Evolutionary conservation across 2,329 filamentous ascomycete species (phyloP), one percentile per base, ranked within the genome.

Genomic region (Stenocarpella maydis): DNA sequence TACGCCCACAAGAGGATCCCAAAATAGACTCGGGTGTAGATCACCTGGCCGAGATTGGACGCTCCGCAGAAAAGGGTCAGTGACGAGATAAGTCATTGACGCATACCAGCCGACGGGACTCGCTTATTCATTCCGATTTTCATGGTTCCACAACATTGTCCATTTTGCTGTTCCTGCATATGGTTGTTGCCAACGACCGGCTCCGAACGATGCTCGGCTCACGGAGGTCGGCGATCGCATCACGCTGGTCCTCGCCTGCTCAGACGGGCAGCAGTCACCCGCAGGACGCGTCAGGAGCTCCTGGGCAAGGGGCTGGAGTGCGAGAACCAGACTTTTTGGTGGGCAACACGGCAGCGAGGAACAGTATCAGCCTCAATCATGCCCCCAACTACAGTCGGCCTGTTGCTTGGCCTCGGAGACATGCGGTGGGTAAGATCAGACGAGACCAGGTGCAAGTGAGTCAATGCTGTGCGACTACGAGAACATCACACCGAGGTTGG

Each of bases 311-410:
- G 41, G 41, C 50, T 37, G 28, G 21, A 28, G 15, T 26, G 37
- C 31, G 52, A 55, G 37, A 37, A 45, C 37, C 43, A 58, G 47
- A 50, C 28, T n/a, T 12, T 41, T 17, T 31, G 50, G 43, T 70
- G 58, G 69, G 69, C 41, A 64, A 53, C 65, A 68, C 69, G n/a
- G 41, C 68, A 67, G 67, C 52, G 8, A 58, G 43, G 45, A n/a
- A 31, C 26, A 52, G 19, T 37, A 58, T 50, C 52, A 66, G 61
- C 55, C 69, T 68, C 65, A 53, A 34, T 39, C 58, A 68, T 61
- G 43, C 34, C 52, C 52, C 39, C n/a, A 17, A 34, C 45, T 31
- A 41, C 34, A 63, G 14, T 49, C 43, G n/a, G 14, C 26, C 17
- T 31, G 58, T 63, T 41, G 43, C 58, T 63, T 63, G 43, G 28